Evolutionary conservation across 2,329 filamentous ascomycete genomes (phyloP).

Genomic region (Chaetomiaceae sp.): DNA sequence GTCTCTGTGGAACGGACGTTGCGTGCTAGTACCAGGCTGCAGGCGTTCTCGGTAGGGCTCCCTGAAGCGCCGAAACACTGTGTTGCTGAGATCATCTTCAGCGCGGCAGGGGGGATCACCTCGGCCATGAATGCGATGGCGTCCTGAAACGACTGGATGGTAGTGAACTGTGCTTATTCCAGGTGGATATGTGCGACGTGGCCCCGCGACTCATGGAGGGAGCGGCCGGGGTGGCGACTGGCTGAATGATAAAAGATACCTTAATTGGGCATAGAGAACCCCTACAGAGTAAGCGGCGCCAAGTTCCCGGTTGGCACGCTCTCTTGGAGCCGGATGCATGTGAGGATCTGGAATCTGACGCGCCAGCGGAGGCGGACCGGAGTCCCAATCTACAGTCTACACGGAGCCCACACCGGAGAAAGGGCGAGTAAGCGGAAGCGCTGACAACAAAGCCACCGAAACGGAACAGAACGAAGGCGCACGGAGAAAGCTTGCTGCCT

Average conservation of each 20-base stretch:
- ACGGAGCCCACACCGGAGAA: no score
- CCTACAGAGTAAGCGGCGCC: not conserved
- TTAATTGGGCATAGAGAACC: no score
- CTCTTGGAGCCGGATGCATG: not conserved
- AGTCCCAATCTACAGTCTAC: not conserved
- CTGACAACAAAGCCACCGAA: no score
- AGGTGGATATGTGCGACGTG: conserved; percentile 37
- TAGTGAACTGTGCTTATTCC: conserved; percentile 37
- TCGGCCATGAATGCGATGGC: conserved; percentile 38
- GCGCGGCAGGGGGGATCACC: conserved; percentile 32
- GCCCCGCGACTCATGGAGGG: conserved; percentile 34
- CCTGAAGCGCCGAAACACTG: not conserved
- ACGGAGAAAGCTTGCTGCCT: no score
- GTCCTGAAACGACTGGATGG: conserved; percentile 33
- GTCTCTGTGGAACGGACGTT: not conserved
- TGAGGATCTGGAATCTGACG: not conserved
- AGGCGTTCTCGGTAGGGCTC: not conserved
- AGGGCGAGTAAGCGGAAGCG: no score
- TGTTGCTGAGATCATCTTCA: conserved; percentile 33
- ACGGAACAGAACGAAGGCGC: no score
- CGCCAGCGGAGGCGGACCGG: not conserved
- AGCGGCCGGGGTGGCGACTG: conserved; percentile 34
- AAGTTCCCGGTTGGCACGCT: not conserved
- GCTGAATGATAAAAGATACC: not conserved
- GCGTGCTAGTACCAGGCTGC: not conserved